phyloP scores from a whole-genome alignment of 768 basidiomycete genomes.

The Pisolithus albus region DNA sequence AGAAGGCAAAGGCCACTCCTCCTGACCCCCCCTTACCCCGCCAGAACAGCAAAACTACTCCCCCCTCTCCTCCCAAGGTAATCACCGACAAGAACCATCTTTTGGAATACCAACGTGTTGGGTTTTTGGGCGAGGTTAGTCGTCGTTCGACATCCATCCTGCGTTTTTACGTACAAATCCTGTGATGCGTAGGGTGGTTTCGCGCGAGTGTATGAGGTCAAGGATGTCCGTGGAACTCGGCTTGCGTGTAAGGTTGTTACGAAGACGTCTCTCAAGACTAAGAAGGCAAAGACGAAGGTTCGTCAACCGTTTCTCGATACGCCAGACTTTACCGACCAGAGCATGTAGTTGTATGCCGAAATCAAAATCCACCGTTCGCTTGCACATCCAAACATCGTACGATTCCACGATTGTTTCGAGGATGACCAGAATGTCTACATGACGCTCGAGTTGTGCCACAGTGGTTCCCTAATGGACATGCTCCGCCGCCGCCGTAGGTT shows the following conservation, averaged over 20 bases:
- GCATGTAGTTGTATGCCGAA: conserved; percentile 83
- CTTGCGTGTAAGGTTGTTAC: conserved; percentile 93
- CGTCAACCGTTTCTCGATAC: conserved; percentile 6
- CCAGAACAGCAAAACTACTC: conserved; percentile 76
- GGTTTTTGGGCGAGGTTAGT: conserved; percentile 81
- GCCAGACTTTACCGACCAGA: conserved; percentile 5
- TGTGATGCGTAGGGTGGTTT: conserved; percentile 66
- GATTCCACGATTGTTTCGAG: conserved; percentile 92
- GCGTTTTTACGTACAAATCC: background rate
- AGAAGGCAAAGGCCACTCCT: conserved; percentile 34
- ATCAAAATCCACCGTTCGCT: conserved; percentile 96
- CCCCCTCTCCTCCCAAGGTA: conserved; percentile 73
- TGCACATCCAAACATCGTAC: conserved; percentile 87
- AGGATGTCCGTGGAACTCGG: conserved; percentile 54
- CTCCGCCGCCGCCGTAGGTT: conserved; percentile 80
- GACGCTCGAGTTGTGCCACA: conserved; percentile 87
- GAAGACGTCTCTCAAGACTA: conserved; percentile 86
- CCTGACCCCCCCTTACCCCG: conserved; percentile 65
- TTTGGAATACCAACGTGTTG: conserved; percentile 61
- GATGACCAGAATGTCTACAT: conserved; percentile 96
- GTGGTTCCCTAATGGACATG: conserved; percentile 88
- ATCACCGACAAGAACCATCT: conserved; percentile 59
- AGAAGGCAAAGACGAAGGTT: conserved; percentile 97
- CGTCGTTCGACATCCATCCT: background rate
- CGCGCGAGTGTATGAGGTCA: conserved; percentile 94